Evolutionary conservation across 1,139 yeast species (phyloP), one percentile per base, ranked within the genome.

Genomic region (Sugiyamaella japonica): DNA sequence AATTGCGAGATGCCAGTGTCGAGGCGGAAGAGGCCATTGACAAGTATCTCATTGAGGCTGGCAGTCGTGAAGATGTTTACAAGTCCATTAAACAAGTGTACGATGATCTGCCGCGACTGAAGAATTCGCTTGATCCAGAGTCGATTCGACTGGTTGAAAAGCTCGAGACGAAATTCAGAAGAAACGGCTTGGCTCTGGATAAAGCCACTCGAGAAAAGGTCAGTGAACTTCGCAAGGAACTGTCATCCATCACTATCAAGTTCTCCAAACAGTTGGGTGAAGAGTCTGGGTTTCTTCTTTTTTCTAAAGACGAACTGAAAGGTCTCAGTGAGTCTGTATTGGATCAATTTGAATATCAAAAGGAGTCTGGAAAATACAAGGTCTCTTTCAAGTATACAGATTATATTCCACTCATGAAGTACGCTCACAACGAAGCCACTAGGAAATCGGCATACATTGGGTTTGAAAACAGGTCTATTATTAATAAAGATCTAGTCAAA

Each of bases 371-470:
- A 12, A 79, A 78, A 64, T 78, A 72, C 65, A 85, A 84, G 67
- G 84, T 89, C 75, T 85, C 95, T 3, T 88, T 80, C 74, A 86
- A 88, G 68, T 86, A 86, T 65, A 93, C 96, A 3, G 95, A 88
- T 66, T 72, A 85, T 52, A 73, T 84, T 61, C 95, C 95, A 0
- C 84, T 85, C n/a, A 72, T 86, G 69, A 85, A 85, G 67, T 81
- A 82, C 67, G 91, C 95, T 45, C 75, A 77, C 55, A 73, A 73
- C 59, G 79, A 83, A 41, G 79, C 78, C 13, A 86, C 95, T 1
- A 79, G 96, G 70, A 84, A 82, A 67, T 66, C 69, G 17, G 89
- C 89, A 0, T 84, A 76, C 63, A 64, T 80, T 45, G 90, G 85
- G 12, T 85, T 84, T 67, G 88, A 84, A 67, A 80, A 82, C 66